Percentiles rank a stretch among this genome's conserved stretches.
Conservation (phyloP, 306 rosid species). For the Trichosanthes truncata region DNA sequence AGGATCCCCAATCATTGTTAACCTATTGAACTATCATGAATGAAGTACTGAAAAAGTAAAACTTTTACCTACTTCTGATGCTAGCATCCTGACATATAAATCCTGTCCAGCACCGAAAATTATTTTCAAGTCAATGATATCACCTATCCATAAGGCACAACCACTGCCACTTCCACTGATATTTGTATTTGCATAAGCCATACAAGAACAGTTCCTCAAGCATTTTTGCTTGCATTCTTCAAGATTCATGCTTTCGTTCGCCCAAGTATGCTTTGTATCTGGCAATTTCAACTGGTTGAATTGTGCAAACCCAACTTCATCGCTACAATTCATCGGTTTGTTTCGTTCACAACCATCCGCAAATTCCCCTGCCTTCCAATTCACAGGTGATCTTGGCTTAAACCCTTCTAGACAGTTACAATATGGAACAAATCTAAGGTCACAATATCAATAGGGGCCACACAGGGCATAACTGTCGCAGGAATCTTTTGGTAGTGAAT, state of each 20-base stretch:
- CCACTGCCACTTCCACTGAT: slow-evolving; percentile 49
- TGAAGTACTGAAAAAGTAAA: background rate
- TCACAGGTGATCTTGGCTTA: slow-evolving; percentile 16
- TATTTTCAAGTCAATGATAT: slow-evolving; percentile 35
- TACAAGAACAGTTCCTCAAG: slow-evolving; percentile 50
- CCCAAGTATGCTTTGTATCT: slow-evolving; percentile 35
- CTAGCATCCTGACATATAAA: slow-evolving; percentile 35
- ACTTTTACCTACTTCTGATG: slow-evolving; percentile 46
- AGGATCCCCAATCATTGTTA: background rate
- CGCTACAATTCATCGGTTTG: slow-evolving; percentile 18
- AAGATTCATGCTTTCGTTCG: slow-evolving; percentile 25
- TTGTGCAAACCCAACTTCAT: slow-evolving; percentile 23
- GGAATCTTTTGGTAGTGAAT: slow-evolving; percentile 16
- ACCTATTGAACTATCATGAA: background rate
- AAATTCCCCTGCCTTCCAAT: slow-evolving; percentile 18
- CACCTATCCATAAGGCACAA: slow-evolving; percentile 60
- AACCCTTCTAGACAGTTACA: slow-evolving; percentile 44
- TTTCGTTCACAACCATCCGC: slow-evolving; percentile 28
- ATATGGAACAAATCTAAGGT: background rate
- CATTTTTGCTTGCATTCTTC: slow-evolving; percentile 42
- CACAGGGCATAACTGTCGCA: slow-evolving; percentile 30
- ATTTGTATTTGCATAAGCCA: slow-evolving; percentile 45
- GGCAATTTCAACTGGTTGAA: slow-evolving; percentile 30
- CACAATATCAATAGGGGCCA: slow-evolving; percentile 30
- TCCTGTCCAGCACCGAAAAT: slow-evolving; percentile 23